These are phyloP conservation scores for Coix lacrymajobi DNA, from an alignment of 176 grass and related monocot genomes.

Conservation along the genomic window DNA sequence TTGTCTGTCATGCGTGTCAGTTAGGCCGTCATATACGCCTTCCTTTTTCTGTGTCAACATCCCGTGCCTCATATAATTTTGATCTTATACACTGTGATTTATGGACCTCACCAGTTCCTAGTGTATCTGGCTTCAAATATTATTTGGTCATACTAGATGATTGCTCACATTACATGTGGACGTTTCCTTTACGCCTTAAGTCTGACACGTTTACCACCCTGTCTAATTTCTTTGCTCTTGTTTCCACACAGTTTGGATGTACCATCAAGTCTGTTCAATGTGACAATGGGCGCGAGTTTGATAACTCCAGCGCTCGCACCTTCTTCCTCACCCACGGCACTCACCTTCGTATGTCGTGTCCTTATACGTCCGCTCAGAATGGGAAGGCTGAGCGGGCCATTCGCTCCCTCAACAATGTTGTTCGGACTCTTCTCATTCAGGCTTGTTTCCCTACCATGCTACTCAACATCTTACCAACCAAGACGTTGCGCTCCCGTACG, in stretches of 20 bases:
- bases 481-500: neutral
- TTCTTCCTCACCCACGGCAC: neutral
- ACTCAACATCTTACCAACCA: neutral
- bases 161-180: neutral
- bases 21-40: too few relatives aligned
- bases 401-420: neutral
- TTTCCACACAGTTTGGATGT: neutral
- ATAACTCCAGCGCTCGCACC: neutral
- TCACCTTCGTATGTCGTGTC: neutral
- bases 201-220: neutral
- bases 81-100: too few relatives aligned
- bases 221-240: neutral
- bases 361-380: neutral
- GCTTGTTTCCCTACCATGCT: neutral
- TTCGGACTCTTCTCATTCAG: neutral
- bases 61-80: too few relatives aligned
- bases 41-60: too few relatives aligned
- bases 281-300: neutral
- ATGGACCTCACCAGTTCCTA: neutral
- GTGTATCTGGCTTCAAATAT: neutral
- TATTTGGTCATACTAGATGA: neutral
- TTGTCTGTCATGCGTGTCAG: neutral
- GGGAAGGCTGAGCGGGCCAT: neutral
- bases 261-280: neutral
- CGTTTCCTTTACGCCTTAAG: neutral